Conservation (phyloP, 2,329 filamentous ascomycete species). For the Exophiala dermatitidis region DNA sequence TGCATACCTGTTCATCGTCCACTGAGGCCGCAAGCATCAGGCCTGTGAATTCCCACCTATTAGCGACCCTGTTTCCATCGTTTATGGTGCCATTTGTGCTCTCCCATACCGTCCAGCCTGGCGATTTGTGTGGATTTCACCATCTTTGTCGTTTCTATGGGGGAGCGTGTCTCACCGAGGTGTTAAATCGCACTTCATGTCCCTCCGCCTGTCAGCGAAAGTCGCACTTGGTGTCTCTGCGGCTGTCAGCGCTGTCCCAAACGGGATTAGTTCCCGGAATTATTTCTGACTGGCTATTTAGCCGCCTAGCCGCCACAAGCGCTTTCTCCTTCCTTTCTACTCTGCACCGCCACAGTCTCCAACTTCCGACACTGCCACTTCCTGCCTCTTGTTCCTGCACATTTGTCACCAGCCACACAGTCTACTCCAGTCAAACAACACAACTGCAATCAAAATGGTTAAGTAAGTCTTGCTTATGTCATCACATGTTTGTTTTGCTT, state of each 20-base stretch:
- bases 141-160: not conserved
- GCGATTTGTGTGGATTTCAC: conserved; percentile 38
- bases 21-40: conserved; percentile 91
- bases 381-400: too few relatives aligned
- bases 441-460: too few relatives aligned
- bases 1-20: conserved; percentile 70
- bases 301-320: not conserved
- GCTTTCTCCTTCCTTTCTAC: not conserved
- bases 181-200: too few relatives aligned
- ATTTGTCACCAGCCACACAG: too few relatives aligned
- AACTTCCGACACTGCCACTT: too few relatives aligned
- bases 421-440: too few relatives aligned
- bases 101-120: conserved; percentile 68
- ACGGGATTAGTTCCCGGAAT: too few relatives aligned
- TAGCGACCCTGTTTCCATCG: conserved; percentile 1
- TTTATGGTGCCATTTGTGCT: not conserved
- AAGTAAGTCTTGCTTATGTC: too few relatives aligned
- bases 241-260: too few relatives aligned
- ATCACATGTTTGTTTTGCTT: too few relatives aligned
- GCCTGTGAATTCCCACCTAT: conserved; percentile 48
- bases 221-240: too few relatives aligned
- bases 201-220: too few relatives aligned
- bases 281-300: not conserved
- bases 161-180: not conserved
- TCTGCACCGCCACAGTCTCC: not conserved